Conservation (phyloP, 2,329 filamentous ascomycete species). For the Scleromitrula shiraiana region DNA sequence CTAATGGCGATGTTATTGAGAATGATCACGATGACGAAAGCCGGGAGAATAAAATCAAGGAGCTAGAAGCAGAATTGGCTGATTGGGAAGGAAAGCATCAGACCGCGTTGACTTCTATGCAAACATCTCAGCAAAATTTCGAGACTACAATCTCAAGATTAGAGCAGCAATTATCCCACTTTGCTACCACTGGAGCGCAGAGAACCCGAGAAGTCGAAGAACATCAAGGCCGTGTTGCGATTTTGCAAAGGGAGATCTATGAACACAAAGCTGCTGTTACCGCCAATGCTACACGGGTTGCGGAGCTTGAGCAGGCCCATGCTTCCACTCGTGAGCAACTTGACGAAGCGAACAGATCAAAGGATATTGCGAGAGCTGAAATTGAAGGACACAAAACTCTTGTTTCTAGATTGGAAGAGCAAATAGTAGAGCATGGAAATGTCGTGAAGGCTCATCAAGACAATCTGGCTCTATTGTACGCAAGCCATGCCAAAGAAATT, state of each 20-base stretch:
- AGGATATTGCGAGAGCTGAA: slow-evolving; percentile 39
- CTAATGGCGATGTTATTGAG: slow-evolving; percentile 7
- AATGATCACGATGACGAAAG: slow-evolving; percentile 19
- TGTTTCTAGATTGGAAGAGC: slow-evolving; percentile 45
- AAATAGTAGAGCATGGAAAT: slow-evolving; percentile 52
- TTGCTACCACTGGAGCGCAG: slow-evolving; percentile 31
- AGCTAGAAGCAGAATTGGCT: slow-evolving; percentile 63
- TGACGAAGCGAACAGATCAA: slow-evolving; percentile 54
- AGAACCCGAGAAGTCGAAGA: slow-evolving; percentile 48
- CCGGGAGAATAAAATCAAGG: slow-evolving; percentile 38
- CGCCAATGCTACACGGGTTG: slow-evolving; percentile 59
- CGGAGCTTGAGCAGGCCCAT: slow-evolving; percentile 67
- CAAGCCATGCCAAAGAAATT: slow-evolving; percentile 43
- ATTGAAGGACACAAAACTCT: slow-evolving; percentile 36
- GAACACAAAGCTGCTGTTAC: slow-evolving; percentile 71
- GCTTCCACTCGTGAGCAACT: slow-evolving; percentile 57
- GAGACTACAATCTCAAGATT: slow-evolving; percentile 65
- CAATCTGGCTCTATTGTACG: slow-evolving; percentile 41
- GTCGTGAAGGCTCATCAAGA: slow-evolving; percentile 48
- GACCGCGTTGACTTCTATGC: slow-evolving; percentile 60
- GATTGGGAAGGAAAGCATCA: slow-evolving; percentile 73
- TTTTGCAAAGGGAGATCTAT: slow-evolving; percentile 66
- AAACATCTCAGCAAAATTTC: slow-evolving; percentile 64
- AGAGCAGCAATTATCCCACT: slow-evolving; percentile 46
- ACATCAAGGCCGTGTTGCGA: slow-evolving; percentile 41